Evolutionary conservation across 139 green algal species (phyloP).

Genomic region (Eudorina sp.): DNA sequence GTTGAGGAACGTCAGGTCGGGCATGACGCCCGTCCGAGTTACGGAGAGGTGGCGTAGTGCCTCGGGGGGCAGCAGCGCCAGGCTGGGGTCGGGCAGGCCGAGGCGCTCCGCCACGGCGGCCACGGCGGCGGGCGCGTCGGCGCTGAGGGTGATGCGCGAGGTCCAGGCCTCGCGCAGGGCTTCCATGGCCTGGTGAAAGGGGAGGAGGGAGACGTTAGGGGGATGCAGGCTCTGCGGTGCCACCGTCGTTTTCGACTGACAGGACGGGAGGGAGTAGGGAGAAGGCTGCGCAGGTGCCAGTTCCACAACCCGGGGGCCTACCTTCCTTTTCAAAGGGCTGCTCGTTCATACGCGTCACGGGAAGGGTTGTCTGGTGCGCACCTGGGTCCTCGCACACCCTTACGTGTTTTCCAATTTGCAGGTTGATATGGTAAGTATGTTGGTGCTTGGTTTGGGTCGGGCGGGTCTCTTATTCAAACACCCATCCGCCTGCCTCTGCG

Average conservation of each 20-base stretch:
- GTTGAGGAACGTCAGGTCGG: conserved; percentile 52
- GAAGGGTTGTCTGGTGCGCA: no score
- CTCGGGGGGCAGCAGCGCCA: conserved; percentile 39
- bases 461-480: no score
- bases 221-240: no score
- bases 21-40: not conserved
- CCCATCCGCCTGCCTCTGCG: no score
- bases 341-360: no score
- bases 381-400: no score
- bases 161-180: conserved; percentile 20
- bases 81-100: conserved; percentile 38
- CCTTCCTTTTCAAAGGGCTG: no score
- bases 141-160: not conserved
- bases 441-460: no score
- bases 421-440: no score
- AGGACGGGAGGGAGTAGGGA: not conserved
- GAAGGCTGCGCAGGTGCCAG: not conserved
- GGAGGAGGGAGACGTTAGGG: not conserved
- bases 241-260: no score
- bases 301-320: no score
- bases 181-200: not conserved
- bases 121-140: not conserved
- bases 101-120: conserved; percentile 24
- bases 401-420: no score
- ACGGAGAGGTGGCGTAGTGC: conserved; percentile 36